phyloP scores from a whole-genome alignment of 179 eudicot genomes.

The Dionaea muscipula region DNA sequence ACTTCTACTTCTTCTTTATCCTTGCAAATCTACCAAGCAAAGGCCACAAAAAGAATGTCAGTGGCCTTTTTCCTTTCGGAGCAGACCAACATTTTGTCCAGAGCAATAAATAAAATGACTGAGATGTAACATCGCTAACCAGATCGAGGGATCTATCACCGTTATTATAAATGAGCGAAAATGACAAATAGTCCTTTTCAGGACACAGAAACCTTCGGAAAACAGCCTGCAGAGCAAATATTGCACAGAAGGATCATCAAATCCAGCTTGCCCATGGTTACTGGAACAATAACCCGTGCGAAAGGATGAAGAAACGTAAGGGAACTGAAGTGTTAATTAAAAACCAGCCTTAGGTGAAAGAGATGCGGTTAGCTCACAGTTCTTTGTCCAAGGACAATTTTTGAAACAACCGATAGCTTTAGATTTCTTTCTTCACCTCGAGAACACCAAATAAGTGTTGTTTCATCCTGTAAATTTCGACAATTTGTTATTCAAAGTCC shows the following conservation, averaged over 20 bases:
- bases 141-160: slow-evolving; percentile 90
- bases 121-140: slow-evolving; percentile 32
- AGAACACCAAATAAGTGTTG: slow-evolving; percentile 71
- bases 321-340: not conserved
- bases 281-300: not conserved
- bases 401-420: slow-evolving; percentile 49
- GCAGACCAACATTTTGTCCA: not conserved
- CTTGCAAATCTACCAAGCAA: slow-evolving; percentile 62
- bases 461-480: slow-evolving; percentile 52
- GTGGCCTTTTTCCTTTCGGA: not conserved
- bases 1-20: slow-evolving; percentile 69
- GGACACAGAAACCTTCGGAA: slow-evolving; percentile 71
- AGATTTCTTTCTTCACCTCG: slow-evolving; percentile 63
- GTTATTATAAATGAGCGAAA: slow-evolving; percentile 76
- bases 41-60: slow-evolving; percentile 3
- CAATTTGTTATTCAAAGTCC: too few relatives aligned
- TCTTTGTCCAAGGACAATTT: slow-evolving; percentile 80
- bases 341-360: not conserved
- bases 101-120: not conserved
- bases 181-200: slow-evolving; percentile 85
- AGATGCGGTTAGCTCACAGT: slow-evolving; percentile 55
- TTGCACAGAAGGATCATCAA: not conserved
- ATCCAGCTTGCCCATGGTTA: not conserved
- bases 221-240: slow-evolving; percentile 45
- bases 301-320: not conserved